Conservation (phyloP, 768 basidiomycete species). For the Lentinula guzmanii region DNA sequence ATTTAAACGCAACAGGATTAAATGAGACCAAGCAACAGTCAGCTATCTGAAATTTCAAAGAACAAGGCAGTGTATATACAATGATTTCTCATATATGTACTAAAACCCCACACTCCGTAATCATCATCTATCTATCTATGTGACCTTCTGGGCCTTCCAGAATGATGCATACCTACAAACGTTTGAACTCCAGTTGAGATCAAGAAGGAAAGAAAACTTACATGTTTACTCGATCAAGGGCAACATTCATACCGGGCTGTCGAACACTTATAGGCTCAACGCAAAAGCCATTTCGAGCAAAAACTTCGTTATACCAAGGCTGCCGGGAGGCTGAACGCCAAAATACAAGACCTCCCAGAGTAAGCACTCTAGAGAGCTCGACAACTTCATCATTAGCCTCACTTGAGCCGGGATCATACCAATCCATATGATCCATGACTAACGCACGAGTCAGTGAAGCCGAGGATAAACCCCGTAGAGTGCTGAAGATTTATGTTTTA, state of each 20-base stretch:
- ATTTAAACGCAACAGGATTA: too few relatives aligned
- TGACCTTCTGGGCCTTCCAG: constrained; percentile 1
- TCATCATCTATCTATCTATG: neutral
- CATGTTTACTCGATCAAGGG: constrained; percentile 5
- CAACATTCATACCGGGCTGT: neutral
- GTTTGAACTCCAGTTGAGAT: neutral
- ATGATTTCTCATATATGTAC: too few relatives aligned
- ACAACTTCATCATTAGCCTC: constrained; percentile 40
- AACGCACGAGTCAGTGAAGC: constrained; percentile 45
- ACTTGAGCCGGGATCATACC: constrained; percentile 32
- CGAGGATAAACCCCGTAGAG: constrained; percentile 26
- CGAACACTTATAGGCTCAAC: neutral
- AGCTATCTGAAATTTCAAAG: too few relatives aligned
- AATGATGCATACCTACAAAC: constrained; percentile 2
- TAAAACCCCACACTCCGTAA: too few relatives aligned
- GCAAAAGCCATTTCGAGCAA: constrained; percentile 11
- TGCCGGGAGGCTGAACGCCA: constrained; percentile 49
- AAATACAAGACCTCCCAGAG: constrained; percentile 42
- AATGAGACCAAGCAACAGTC: too few relatives aligned
- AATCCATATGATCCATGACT: constrained; percentile 56
- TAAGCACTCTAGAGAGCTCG: constrained; percentile 40
- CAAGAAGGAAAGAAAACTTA: neutral
- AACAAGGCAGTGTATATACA: too few relatives aligned
- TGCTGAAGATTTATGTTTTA: neutral
- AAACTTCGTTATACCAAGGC: constrained; percentile 53